Evolutionary conservation across 2,329 filamentous ascomycete genomes (phyloP), one percentile per base, ranked within the genome.

Genomic region (Chaetomiaceae sp.): DNA sequence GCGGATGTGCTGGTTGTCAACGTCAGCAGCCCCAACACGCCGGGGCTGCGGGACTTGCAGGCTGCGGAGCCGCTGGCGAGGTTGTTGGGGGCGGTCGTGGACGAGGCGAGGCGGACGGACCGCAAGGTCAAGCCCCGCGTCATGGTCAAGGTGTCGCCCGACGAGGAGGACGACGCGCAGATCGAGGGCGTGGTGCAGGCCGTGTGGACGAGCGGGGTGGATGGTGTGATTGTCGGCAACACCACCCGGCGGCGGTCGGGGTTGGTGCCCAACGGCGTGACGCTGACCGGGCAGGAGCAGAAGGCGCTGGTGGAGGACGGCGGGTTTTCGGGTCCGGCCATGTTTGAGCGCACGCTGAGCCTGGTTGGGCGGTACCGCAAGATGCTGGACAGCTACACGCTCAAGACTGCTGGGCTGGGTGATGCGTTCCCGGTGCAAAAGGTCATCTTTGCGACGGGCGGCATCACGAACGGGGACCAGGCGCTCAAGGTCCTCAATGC

Each of bases 1-100:
- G 90, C 93, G 10, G 93, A 99, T 63, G 86, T 99, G 31, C 73
- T 99, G n/a, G 92, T 97, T 7, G 93, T 99, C 64, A 99, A 99
- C 63, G 93, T 99, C 44, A 96, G 90, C 63, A 95, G 88, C 61
- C 93, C 93, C 20, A 99, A 99, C 71, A 97, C 92, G 0, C 92
- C 92, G 0, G 92, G 93, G 0, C 77, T 97, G 43, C 82, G 93
- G 20, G 86, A 89, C 50, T 74, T 99, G 33, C 93, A 99, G 70
- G 87, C 87, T 2, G 81, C 85, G 0, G 89, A 87, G 58, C 92
- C 91, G 1, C 72, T 99, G 50, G 92, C 89, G 2, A 75, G 81
- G 37, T 85, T 99, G 41, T 73, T 99, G 35, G 80, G 77, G 9
- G 87, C 88, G 1, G 92, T 97, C 0, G 92, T 97, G 2, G 75